Evolutionary conservation across 2,329 filamentous ascomycete species (phyloP).

Genomic region (Pestalotiopsis sp.): DNA sequence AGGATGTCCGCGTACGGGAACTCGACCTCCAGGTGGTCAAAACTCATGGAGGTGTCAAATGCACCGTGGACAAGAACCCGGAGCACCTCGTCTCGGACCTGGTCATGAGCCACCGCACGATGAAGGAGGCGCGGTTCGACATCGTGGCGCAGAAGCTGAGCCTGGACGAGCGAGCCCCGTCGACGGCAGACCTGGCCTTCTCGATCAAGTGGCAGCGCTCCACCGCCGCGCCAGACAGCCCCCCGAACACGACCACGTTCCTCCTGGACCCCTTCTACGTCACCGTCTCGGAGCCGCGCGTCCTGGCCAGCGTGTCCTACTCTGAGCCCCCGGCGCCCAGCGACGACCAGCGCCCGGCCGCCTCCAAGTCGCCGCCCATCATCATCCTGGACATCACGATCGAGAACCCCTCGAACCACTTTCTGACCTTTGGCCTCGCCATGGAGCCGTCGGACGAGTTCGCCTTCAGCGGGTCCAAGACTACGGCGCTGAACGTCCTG

Average conservation of each 20-base stretch:
- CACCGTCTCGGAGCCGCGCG: slow-evolving; percentile 82
- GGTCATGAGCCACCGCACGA: slow-evolving; percentile 64
- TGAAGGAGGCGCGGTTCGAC: slow-evolving; percentile 73
- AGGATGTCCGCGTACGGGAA: slow-evolving; percentile 65
- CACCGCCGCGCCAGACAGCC: slow-evolving; percentile 14
- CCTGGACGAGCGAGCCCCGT: slow-evolving; percentile 79
- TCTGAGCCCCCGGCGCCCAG: slow-evolving; percentile 30
- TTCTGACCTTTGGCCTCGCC: slow-evolving; percentile 85
- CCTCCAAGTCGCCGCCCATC: slow-evolving; percentile 37
- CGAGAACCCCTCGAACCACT: slow-evolving; percentile 93
- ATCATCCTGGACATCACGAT: slow-evolving; percentile 63
- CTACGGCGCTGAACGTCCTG: slow-evolving; percentile 76
- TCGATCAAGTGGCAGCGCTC: slow-evolving; percentile 75
- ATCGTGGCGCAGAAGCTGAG: slow-evolving; percentile 74
- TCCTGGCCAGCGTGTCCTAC: slow-evolving; percentile 64
- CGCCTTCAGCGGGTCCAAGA: slow-evolving; percentile 88
- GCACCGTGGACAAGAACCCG: slow-evolving; percentile 45
- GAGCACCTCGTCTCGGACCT: slow-evolving; percentile 42
- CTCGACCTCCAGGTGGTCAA: slow-evolving; percentile 64
- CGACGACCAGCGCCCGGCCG: slow-evolving; percentile 21
- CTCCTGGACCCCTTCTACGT: slow-evolving; percentile 79
- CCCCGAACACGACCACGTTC: slow-evolving; percentile 66
- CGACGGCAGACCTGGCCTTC: slow-evolving; percentile 74
- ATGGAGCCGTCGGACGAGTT: slow-evolving; percentile 95
- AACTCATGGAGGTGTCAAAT: slow-evolving; percentile 64